A percentile compares a stretch with the other conserved stretches of the same genome.
These are phyloP conservation scores for Sporothrix brunneoviolacea DNA, from an alignment of 2,329 filamentous ascomycete genomes.

Conservation along the genomic window DNA sequence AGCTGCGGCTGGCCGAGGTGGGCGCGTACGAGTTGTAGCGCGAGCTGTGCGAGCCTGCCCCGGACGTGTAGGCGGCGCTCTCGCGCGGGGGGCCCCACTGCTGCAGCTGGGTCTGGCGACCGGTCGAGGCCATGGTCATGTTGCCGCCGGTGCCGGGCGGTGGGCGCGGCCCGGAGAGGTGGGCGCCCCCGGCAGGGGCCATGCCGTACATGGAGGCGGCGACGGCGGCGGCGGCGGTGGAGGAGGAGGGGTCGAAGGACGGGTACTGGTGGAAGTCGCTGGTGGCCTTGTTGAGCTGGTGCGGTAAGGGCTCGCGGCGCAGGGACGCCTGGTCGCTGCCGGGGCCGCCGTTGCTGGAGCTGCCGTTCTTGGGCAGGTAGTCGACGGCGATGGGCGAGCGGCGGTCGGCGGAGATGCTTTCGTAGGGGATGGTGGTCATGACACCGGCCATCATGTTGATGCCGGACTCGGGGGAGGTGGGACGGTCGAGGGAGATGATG, in stretches of 20 bases:
- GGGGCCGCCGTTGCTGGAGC: constrained; percentile 36
- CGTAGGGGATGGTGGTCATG: constrained; percentile 84
- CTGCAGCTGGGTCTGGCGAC: constrained; percentile 67
- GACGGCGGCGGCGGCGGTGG: constrained; percentile 24
- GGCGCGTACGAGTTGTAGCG: constrained; percentile 59
- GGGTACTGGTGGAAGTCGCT: constrained; percentile 88
- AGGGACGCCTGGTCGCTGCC: constrained; percentile 54
- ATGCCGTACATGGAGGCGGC: constrained; percentile 16
- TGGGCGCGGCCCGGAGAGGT: constrained; percentile 57
- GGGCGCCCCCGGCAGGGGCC: constrained; percentile 38
- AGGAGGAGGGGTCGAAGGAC: constrained; percentile 51
- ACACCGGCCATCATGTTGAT: constrained; percentile 72
- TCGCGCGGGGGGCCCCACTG: constrained; percentile 64
- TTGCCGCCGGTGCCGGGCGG: constrained; percentile 48
- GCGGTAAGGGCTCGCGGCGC: constrained; percentile 70
- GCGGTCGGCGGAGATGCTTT: constrained; percentile 57
- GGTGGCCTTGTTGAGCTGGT: constrained; percentile 72
- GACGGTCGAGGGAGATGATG: constrained; percentile 62
- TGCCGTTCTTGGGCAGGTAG: constrained; percentile 52
- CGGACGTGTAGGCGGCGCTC: constrained; percentile 46
- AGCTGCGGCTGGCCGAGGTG: constrained; percentile 52
- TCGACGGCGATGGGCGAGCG: constrained; percentile 67
- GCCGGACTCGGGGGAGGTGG: constrained; percentile 56
- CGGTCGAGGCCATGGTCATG: constrained; percentile 64
- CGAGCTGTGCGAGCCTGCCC: constrained; percentile 44